phyloP scores from a whole-genome alignment of 169 alveolate species.

The Cyclospora cayetanensis region DNA sequence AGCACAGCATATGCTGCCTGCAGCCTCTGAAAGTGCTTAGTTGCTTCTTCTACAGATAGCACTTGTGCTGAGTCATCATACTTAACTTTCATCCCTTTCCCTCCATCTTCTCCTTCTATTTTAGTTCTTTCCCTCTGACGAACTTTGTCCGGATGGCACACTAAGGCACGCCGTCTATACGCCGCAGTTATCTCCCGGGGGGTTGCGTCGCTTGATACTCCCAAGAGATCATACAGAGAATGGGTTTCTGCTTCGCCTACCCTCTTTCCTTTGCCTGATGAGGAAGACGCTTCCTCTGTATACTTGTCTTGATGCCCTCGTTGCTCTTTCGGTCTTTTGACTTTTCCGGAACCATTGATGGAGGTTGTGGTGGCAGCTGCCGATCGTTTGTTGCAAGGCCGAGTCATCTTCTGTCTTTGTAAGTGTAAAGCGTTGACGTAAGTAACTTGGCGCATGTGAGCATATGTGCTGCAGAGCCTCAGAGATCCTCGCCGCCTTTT shows the following conservation, averaged over 20 bases:
- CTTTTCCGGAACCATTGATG: background rate
- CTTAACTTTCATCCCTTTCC: background rate
- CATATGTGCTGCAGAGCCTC: too few species aligned
- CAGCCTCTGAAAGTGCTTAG: constrained; percentile 64
- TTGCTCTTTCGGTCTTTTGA: too few species aligned
- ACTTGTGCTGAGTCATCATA: background rate
- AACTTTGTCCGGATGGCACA: constrained; percentile 92
- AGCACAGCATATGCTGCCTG: constrained; percentile 69
- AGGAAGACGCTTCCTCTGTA: background rate
- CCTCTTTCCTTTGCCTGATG: background rate
- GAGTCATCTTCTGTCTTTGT: constrained; percentile 21
- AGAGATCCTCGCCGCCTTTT: too few species aligned
- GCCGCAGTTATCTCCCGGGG: constrained; percentile 86
- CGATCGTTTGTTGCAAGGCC: too few species aligned
- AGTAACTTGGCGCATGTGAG: too few species aligned
- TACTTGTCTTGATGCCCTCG: background rate
- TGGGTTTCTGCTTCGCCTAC: background rate
- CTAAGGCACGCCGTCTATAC: constrained; percentile 84
- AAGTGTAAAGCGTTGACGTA: too few species aligned
- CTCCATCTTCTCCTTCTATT: background rate
- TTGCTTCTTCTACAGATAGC: constrained; percentile 54
- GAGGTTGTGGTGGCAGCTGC: background rate
- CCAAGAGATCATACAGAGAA: constrained; percentile 74
- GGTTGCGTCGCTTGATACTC: constrained; percentile 74
- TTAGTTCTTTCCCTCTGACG: constrained; percentile 38